Conservation (phyloP, 345 rosid species). For the Clausena lansium region DNA sequence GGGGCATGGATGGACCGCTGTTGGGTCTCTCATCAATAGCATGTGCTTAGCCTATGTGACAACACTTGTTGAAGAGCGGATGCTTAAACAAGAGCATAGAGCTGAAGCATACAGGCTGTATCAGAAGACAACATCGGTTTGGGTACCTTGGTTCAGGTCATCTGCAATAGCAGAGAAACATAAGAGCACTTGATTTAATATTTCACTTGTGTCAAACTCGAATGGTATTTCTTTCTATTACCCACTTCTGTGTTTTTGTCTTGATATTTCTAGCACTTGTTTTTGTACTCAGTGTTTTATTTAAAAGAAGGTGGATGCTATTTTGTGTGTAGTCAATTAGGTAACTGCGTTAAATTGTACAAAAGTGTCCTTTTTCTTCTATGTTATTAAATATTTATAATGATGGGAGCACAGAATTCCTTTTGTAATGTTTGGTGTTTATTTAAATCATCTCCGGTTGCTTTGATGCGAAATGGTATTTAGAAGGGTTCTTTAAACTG, state of each 20-base stretch:
- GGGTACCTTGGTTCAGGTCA: constrained; percentile 92
- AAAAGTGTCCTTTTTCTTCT: neutral
- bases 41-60: constrained; percentile 83
- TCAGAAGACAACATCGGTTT: constrained; percentile 88
- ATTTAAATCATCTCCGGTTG: neutral
- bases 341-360: constrained; percentile 2
- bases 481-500: neutral
- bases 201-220: neutral
- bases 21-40: constrained; percentile 68
- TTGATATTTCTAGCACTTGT: neutral
- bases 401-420: neutral
- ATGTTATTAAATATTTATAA: neutral
- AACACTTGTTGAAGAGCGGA: constrained; percentile 71
- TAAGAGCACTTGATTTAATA: constrained; percentile 45
- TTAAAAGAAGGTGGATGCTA: neutral
- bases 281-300: constrained; percentile 5
- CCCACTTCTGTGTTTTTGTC: neutral
- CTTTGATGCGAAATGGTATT: neutral
- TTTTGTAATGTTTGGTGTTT: neutral
- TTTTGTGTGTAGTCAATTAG: neutral
- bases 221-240: constrained; percentile 11
- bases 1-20: constrained; percentile 70
- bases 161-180: constrained; percentile 36
- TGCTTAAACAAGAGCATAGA: constrained; percentile 73
- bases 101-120: constrained; percentile 79